Evolutionary conservation across 2,329 filamentous ascomycete species (phyloP), one percentile per base, ranked within the genome.

Genomic region (Trichoderma afroharzianum): DNA sequence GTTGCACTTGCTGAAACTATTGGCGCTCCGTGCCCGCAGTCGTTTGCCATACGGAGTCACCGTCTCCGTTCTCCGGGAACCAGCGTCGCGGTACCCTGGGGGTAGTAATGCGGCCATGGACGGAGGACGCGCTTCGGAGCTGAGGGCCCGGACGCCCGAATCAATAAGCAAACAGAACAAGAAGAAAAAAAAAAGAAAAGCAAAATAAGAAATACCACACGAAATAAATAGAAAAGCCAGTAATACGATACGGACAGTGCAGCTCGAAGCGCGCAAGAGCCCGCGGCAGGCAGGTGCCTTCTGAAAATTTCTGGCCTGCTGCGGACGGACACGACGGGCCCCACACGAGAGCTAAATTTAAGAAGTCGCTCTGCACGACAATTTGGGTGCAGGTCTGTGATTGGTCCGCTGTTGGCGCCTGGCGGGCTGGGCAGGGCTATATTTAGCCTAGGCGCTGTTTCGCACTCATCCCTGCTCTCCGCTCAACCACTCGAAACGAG

Each of bases 371-470:
- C 61, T 72, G 71, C 71, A 72, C 53, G 61, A 74, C 77, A 79
- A 78, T 78, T 76, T 77, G 73, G 71, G 61, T 62, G 26, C 28
- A 36, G 18, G 62, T 5, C 4, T 61, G 32, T 80, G 76, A 80
- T 80, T 80, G 79, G 79, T 53, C 67, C 7, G 53, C 30, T 28
- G 62, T 80, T 79, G 76, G 77, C 79, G 79, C 79, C 75, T 73
- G 76, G 74, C 73, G 74, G 75, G 74, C 74, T 76, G 75, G 74
- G 73, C 67, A 74, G 64, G 70, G 62, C 79, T 81, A 81, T 79
- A 79, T 79, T 80, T 81, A 81, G 79, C 71, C 73, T 75, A 66
- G 57, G 59, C 66, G 71, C 57, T 72, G 71, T 72, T 70, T 72
- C 71, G 71, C 71, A 72, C 61, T 33, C 66, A 57, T 57, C 68